These are phyloP conservation scores for Neopestalotiopsis sp. DNA, from an alignment of 2,329 filamentous ascomycete genomes.

Conservation along the genomic window DNA sequence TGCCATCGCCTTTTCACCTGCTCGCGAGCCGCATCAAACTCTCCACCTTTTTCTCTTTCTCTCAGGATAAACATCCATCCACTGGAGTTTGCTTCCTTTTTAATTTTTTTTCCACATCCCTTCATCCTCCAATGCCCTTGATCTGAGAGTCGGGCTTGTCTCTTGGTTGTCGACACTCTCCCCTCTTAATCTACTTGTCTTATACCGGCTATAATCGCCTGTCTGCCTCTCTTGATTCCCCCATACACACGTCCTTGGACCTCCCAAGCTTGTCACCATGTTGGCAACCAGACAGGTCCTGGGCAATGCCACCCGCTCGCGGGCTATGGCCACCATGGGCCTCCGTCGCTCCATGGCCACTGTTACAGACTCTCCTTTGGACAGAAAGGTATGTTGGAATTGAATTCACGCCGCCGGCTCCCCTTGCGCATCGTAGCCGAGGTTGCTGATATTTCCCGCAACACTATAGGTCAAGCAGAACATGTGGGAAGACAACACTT, in stretches of 20 bases:
- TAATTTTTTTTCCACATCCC: conserved; percentile 20
- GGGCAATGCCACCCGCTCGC: conserved; percentile 65
- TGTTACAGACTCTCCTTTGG: conserved; percentile 82
- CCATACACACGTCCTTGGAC: conserved; percentile 30
- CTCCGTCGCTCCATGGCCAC: conserved; percentile 78
- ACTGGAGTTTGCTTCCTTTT: conserved; percentile 28
- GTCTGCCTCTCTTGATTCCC: conserved; percentile 22
- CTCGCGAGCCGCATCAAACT: conserved; percentile 33
- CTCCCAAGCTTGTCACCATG: conserved; percentile 55
- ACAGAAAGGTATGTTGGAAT: conserved; percentile 74
- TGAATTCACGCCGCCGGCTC: not conserved
- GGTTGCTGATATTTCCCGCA: conserved; percentile 33
- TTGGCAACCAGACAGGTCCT: conserved; percentile 74
- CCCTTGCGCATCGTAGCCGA: conserved; percentile 1
- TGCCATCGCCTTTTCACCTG: conserved; percentile 31
- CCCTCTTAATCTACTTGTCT: conserved; percentile 26
- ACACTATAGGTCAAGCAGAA: conserved; percentile 79
- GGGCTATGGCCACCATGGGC: conserved; percentile 61
- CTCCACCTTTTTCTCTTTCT: conserved; percentile 41
- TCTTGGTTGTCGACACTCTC: conserved; percentile 31
- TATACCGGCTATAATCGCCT: conserved; percentile 38
- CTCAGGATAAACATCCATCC: conserved; percentile 25
- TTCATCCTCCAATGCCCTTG: conserved; percentile 22
- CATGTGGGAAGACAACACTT: conserved; percentile 94
- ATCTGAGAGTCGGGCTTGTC: conserved; percentile 36